Evolutionary conservation across 306 rosid species (phyloP), one percentile per base, ranked within the genome.

Genomic region (Fragaria nilgerrensis): DNA sequence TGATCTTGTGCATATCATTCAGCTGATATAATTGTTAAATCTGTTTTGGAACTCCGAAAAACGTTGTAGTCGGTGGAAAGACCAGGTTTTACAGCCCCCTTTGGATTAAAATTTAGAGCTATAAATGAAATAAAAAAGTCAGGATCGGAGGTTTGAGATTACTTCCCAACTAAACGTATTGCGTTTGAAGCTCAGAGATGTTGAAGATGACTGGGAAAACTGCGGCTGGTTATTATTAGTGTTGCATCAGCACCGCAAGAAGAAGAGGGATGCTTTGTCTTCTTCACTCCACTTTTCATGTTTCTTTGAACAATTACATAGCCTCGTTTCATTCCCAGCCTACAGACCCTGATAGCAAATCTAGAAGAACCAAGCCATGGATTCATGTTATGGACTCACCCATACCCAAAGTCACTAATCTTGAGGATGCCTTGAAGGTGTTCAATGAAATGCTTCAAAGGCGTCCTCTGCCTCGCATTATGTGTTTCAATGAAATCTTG

Each of bases 381-480:
- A 48, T 5, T 4, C 5, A 16, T 16, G 55, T 16, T 50, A 50
- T 22, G 5, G 55, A 16, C 55, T 4, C 55, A 45, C 49, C 49
- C 4, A 17, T 50, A 8, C 27, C 61, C 23, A 17, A 25, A 43
- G 7, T 61, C 58, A 68, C 4, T 34, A 65, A 52, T 37, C 37
- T 78, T 50, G 69, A 72, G n/a, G 32, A 79, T 34, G 82, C 85
- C 12, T 23, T 79, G 19, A n/a, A 69, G n/a, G n/a, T 81, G 62
- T 83, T 85, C 49, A 66, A 70, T 74, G 20, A 63, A 63, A 81
- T 87, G 87, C 70, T 83, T 73, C 32, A 50, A 0, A 20, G 56
- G 22, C 37, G 58, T 0, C 85, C 83, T 29, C 62, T 68, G 47
- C 89, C 86, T 1, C 20, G 49, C 23, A 2, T 67, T 2, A 70